phyloP scores from a whole-genome alignment of 2,329 filamentous ascomycete species.

The Verticillium albo-atrum region DNA sequence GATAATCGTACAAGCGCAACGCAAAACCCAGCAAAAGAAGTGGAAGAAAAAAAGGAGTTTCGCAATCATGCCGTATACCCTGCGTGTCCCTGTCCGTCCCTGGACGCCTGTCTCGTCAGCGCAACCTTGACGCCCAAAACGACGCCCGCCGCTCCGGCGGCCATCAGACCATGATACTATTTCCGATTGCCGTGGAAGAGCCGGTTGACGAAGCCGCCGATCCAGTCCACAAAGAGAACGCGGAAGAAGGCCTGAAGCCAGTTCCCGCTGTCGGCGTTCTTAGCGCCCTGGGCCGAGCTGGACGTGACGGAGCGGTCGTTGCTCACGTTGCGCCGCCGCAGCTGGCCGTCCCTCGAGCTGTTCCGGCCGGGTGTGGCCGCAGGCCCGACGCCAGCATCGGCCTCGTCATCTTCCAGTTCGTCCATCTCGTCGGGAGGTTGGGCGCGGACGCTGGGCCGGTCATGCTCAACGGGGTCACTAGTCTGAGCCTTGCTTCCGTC shows the following conservation, averaged over 20 bases:
- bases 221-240: slow-evolving; percentile 32
- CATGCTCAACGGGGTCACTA: neutral
- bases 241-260: slow-evolving; percentile 30
- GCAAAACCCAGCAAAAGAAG: neutral
- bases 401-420: neutral
- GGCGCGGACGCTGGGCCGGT: neutral
- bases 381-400: neutral
- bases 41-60: neutral
- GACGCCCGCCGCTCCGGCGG: slow-evolving; percentile 10
- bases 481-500: neutral
- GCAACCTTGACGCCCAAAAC: neutral
- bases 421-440: slow-evolving; percentile 6
- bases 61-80: neutral
- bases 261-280: slow-evolving; percentile 9
- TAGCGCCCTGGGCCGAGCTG: slow-evolving; percentile 14
- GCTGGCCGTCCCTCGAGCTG: slow-evolving; percentile 1
- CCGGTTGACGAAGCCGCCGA: slow-evolving; percentile 26
- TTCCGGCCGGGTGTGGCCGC: neutral
- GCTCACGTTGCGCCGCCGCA: slow-evolving; percentile 6
- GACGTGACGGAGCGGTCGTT: slow-evolving; percentile 12
- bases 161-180: slow-evolving; percentile 1
- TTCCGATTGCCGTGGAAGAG: slow-evolving; percentile 1
- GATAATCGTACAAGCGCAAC: neutral
- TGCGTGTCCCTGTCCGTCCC: neutral
- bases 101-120: neutral